Evolutionary conservation across 257 asterid genomes (phyloP), one percentile per base, ranked within the genome.

Genomic region (Coffea canephora): DNA sequence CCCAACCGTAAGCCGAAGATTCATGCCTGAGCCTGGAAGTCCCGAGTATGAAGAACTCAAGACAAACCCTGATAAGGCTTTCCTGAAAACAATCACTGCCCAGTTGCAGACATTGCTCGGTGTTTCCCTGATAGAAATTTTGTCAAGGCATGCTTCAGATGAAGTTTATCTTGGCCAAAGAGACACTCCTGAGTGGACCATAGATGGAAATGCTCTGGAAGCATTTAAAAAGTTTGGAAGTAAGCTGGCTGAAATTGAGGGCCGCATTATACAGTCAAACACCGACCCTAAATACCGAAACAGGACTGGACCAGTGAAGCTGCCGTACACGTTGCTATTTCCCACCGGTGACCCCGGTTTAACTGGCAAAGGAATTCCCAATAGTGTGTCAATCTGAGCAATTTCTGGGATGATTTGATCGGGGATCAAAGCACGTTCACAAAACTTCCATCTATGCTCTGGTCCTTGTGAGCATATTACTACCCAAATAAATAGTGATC

Each of bases 291-390:
- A 74, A 71, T 81, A 78, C 92, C 89, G 73, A 85, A 92, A 92
- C 83, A 87, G 96, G 82, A 36, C 1, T 46, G 96, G 96, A 36
- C 92, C 92, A 5, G 97, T 87, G 76, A 87, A 85, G 80, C 74
- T 92, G 87, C 92, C 97, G 7, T 92, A 91, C 77, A 92, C 94
- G 49, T 83, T 91, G 86, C 87, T 92, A 19, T 86, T 68, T 76
- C 92, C 94, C 14, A 85, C 83, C 36, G 83, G 94, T 81, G 92
- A 70, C 64, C 55, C 64, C 49, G 97, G 96, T n/a, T 88, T 92
- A 54, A 87, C 93, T 7, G 94, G 96, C 75, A 89, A 79, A 74
- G 96, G 97, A 65, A 89, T 91, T 86, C 96, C 97, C 49, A 92
- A 92, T 67, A 92, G 97, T 45, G 76, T 89, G 41, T 84, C 95